phyloP scores from a whole-genome alignment of 192 early-diverging fungal species.

The Coemansia reversa region DNA sequence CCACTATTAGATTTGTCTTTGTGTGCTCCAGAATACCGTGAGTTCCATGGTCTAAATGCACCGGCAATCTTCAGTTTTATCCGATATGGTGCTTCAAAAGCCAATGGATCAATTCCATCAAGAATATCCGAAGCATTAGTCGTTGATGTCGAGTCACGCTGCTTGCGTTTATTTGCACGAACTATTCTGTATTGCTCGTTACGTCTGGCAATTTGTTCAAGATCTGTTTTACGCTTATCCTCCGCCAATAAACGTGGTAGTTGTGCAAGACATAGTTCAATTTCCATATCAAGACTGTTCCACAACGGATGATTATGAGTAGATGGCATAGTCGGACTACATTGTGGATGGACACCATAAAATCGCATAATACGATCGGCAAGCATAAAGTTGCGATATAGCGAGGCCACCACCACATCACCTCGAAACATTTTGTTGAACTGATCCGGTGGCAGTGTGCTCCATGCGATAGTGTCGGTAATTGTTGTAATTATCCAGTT shows the following conservation, averaged over 20 bases:
- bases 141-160: neutral
- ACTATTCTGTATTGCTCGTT: conserved; percentile 22
- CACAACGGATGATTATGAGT: conserved; percentile 97
- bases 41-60: conserved; percentile 17
- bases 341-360: conserved; percentile 90
- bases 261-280: conserved; percentile 91
- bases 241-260: conserved; percentile 71
- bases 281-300: conserved; percentile 92
- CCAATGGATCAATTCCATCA: conserved; percentile 5
- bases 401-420: conserved; percentile 89
- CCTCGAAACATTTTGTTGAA: conserved; percentile 92
- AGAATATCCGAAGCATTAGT: neutral
- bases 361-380: conserved; percentile 95
- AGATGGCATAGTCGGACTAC: conserved; percentile 76
- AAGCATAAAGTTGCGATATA: conserved; percentile 95
- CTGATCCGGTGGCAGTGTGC: conserved; percentile 78
- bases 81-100: conserved; percentile 15
- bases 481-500: conserved; percentile 99
- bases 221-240: conserved; percentile 22
- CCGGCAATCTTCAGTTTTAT: conserved; percentile 41
- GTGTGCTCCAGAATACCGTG: conserved; percentile 16
- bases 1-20: conserved; percentile 11
- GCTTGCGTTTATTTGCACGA: conserved; percentile 3
- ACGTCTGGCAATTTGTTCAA: conserved; percentile 23
- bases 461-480: conserved; percentile 99